These are phyloP conservation scores for Suillus placidus DNA, from an alignment of 768 basidiomycete species.

Conservation along the genomic window DNA sequence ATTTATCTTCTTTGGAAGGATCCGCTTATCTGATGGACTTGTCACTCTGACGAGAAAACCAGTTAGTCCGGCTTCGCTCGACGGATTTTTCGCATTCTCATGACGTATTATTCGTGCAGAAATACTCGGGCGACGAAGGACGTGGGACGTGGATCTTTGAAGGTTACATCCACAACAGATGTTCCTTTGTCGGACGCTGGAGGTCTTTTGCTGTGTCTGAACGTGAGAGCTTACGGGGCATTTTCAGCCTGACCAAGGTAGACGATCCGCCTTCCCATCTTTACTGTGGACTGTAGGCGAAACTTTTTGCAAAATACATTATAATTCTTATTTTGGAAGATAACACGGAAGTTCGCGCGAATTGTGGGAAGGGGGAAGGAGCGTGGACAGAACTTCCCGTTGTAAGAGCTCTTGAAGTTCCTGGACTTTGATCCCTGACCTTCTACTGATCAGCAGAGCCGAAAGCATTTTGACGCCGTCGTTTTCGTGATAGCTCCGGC, in stretches of 20 bases:
- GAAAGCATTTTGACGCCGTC: background rate
- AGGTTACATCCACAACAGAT: constrained; percentile 52
- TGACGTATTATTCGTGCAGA: constrained; percentile 35
- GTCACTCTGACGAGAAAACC: constrained; percentile 64
- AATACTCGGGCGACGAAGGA: constrained; percentile 39
- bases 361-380: constrained; percentile 8
- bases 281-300: background rate
- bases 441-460: background rate
- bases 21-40: constrained; percentile 56
- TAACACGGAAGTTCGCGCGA: constrained; percentile 3
- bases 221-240: constrained; percentile 45
- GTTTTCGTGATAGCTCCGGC: background rate
- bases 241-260: constrained; percentile 61
- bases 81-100: constrained; percentile 10
- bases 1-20: constrained; percentile 60
- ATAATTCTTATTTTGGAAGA: constrained; percentile 7
- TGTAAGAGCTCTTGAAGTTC: background rate
- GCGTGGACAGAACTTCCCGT: background rate
- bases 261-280: constrained; percentile 20
- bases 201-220: constrained; percentile 39
- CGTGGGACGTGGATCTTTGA: constrained; percentile 60
- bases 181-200: constrained; percentile 59
- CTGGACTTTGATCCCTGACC: background rate
- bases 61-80: constrained; percentile 40
- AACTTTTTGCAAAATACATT: background rate